Percentiles rank a stretch among this genome's conserved stretches.
These are phyloP conservation scores for Sequoiadendron giganteum DNA, from an alignment of 75 land plant genomes.

Conservation along the genomic window DNA sequence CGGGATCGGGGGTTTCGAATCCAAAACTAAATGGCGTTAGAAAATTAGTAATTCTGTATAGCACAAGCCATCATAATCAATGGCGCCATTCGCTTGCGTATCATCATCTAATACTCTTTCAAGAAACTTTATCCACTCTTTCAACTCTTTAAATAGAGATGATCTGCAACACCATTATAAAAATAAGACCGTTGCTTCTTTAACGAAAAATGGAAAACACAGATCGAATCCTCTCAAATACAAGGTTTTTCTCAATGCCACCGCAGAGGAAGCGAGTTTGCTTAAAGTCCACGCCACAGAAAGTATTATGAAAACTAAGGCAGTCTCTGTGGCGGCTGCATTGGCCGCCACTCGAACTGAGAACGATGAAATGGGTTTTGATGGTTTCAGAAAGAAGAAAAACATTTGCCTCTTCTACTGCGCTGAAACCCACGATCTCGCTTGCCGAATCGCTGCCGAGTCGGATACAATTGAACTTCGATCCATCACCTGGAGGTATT, in stretches of 20 bases:
- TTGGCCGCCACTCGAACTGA: neutral
- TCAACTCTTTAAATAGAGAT: neutral
- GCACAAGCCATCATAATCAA: neutral
- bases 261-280: neutral
- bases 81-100: neutral
- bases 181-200: neutral
- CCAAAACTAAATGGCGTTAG: neutral
- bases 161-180: neutral
- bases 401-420: slow-evolving; percentile 72
- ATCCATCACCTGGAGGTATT: slow-evolving; percentile 75
- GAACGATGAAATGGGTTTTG: slow-evolving; percentile 15
- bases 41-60: neutral
- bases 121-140: neutral
- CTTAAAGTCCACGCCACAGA: neutral
- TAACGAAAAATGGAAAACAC: neutral
- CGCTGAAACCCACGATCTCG: slow-evolving; percentile 70
- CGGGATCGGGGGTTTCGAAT: neutral
- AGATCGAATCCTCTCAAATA: neutral
- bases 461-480: slow-evolving; percentile 78
- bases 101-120: neutral
- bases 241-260: neutral
- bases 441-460: slow-evolving; percentile 65
- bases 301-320: neutral
- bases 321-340: neutral
- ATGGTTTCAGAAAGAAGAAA: slow-evolving; percentile 28